Percentiles rank a stretch among this genome's conserved stretches.
These are phyloP conservation scores for Xylaria digitata DNA, from an alignment of 2,329 filamentous ascomycete species.

Conservation along the genomic window DNA sequence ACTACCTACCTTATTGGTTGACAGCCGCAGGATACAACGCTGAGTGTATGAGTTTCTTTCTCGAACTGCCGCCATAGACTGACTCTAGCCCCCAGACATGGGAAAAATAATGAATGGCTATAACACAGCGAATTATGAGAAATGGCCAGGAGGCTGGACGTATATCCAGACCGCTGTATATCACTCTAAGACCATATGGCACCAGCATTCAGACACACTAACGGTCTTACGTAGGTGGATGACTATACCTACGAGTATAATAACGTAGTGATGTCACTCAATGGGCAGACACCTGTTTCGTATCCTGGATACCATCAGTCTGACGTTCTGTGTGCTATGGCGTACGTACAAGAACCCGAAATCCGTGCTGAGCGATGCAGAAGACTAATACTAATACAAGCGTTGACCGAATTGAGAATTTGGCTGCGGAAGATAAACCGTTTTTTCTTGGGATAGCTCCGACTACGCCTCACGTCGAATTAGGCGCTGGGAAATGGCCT, in stretches of 20 bases:
- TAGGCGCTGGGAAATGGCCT: constrained; percentile 26
- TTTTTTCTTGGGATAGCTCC: constrained; percentile 36
- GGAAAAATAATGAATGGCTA: constrained; percentile 40
- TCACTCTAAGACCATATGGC: background rate
- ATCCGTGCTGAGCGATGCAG: background rate
- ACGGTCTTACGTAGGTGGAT: constrained; percentile 26
- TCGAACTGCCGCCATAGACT: background rate
- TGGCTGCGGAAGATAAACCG: constrained; percentile 26
- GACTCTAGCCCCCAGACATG: constrained; percentile 25
- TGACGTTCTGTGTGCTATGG: constrained; percentile 32
- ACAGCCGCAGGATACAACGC: constrained; percentile 35
- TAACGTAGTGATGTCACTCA: constrained; percentile 29
- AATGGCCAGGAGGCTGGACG: constrained; percentile 28
- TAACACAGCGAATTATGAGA: constrained; percentile 32
- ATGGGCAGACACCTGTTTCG: constrained; percentile 35
- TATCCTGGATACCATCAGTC: constrained; percentile 37
- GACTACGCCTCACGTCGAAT: constrained; percentile 33
- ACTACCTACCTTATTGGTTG: constrained; percentile 36
- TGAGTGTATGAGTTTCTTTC: constrained; percentile 24
- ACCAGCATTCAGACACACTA: background rate
- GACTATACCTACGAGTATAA: constrained; percentile 37
- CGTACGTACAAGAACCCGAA: constrained; percentile 19
- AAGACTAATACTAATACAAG: constrained; percentile 25
- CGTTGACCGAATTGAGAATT: constrained; percentile 35
- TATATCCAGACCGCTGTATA: constrained; percentile 21